Evolutionary conservation across 1,284 basidiomycete species (phyloP), one percentile per base, ranked within the genome.

Genomic region (Cryptococcus sp.): DNA sequence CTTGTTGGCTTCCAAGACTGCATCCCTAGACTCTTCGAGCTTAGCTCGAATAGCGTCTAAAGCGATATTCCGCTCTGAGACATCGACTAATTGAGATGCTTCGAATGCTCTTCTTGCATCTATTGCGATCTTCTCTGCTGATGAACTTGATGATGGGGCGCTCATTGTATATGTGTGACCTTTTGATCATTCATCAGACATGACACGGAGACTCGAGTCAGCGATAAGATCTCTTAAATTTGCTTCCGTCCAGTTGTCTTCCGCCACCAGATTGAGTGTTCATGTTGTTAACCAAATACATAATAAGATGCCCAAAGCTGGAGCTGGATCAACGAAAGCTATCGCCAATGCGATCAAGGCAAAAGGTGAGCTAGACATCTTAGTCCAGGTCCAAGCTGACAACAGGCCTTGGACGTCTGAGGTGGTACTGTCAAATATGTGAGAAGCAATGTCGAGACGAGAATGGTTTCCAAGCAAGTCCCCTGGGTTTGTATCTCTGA

Each of bases 341-440:
- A 78, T 94, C 53, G 89, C 88, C 21, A 97, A 96, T 76, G 87
- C 89, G 76, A 92, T 93, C 87, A 96, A 96, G 80, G 86, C 90
- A 50, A 96, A 96, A 70, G 92, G 78, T 72, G 51, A 51, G 67
- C 63, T 9, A 19, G 39, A 7, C 39, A n/a, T 9, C 34, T 36
- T 36, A n/a, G 34, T 36, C 39, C 19, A 41, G 18, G 9, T 14
- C 39, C 19, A 22, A 24, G 36, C 46, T 42, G 39, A 25, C 21
- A 14, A 19, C 39, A 70, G 75, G 91, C 58, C 81, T 96, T 45
- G 91, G 93, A 69, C 83, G 91, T 62, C 81, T 97, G 59, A 82
- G 91, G 59, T 96, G 90, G 91, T 97, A 89, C 77, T 97, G 92
- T 70, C 91, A 96, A 80, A 87, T 93, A 59, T 96, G 91, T 81